A percentile compares a stretch with the other conserved stretches of the same genome.
phyloP scores from a whole-genome alignment of 495 filamentous ascomycete species.

The Lasiosphaeria miniovina region DNA sequence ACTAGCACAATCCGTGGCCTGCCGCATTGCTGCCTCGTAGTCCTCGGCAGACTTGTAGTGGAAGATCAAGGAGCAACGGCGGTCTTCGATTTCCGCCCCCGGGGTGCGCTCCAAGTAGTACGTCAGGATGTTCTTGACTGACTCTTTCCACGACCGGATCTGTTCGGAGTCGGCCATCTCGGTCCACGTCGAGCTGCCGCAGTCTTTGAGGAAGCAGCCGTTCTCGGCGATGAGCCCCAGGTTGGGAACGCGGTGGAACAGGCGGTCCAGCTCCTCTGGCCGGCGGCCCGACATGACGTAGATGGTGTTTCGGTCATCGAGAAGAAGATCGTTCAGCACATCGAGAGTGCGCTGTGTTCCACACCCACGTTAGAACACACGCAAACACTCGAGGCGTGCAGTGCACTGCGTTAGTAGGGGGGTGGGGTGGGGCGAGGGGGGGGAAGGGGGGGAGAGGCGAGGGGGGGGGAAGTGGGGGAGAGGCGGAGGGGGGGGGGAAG shows the following conservation, averaged over 20 bases:
- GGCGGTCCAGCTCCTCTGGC: conserved; percentile 79
- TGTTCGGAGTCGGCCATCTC: conserved; percentile 66
- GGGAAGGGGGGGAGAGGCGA: neutral
- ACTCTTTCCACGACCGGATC: conserved; percentile 71
- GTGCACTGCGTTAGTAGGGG: too few species aligned
- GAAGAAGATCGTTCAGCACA: conserved; percentile 71
- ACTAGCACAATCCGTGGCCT: conserved; percentile 81
- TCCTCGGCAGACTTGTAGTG: conserved; percentile 83
- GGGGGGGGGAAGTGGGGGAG: too few species aligned
- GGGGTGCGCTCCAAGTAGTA: conserved; percentile 89
- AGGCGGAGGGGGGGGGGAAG: too few species aligned
- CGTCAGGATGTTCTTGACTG: conserved; percentile 69
- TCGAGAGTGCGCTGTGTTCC: conserved; percentile 62
- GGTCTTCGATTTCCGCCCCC: conserved; percentile 80
- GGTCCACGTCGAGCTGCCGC: conserved; percentile 64
- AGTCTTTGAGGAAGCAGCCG: conserved; percentile 79
- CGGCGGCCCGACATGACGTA: conserved; percentile 88
- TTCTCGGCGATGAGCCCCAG: conserved; percentile 90
- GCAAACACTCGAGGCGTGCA: neutral
- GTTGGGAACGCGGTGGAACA: conserved; percentile 74
- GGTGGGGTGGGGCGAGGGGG: neutral
- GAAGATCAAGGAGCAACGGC: conserved; percentile 82
- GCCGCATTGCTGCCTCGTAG: conserved; percentile 62
- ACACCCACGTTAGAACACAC: conserved; percentile 13
- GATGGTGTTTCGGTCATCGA: conserved; percentile 76